These are phyloP conservation scores for Brassica incana DNA, from an alignment of 345 rosid species.

Conservation along the genomic window DNA sequence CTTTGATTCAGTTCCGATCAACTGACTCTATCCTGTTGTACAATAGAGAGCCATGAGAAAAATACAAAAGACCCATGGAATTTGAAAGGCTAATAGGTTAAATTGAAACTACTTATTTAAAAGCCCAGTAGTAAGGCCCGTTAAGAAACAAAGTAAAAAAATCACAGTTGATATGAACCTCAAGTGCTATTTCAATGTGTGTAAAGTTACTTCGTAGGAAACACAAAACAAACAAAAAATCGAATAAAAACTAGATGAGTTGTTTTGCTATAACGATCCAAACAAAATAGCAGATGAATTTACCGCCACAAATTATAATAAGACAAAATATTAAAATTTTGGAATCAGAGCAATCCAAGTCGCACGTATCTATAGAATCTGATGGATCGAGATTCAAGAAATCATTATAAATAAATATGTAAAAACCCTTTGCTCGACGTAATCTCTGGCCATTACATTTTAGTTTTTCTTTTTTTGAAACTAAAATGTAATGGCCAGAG, in stretches of 20 bases:
- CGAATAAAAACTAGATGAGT: neutral
- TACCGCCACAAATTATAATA: slow-evolving; percentile 2
- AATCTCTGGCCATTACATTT: slow-evolving; percentile 23
- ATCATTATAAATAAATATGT: neutral
- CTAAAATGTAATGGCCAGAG: too few relatives aligned
- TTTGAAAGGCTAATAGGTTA: neutral
- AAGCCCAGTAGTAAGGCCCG: neutral
- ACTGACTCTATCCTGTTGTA: neutral
- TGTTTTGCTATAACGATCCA: slow-evolving; percentile 5
- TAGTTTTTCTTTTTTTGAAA: too few relatives aligned
- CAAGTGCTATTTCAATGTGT: slow-evolving; percentile 7
- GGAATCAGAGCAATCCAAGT: slow-evolving; percentile 25
- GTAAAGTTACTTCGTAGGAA: neutral
- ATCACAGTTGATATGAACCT: neutral
- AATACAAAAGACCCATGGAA: neutral
- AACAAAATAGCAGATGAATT: neutral
- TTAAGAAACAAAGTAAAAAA: neutral
- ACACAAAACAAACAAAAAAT: neutral
- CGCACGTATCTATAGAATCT: slow-evolving; percentile 26
- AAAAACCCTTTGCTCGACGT: slow-evolving; percentile 36
- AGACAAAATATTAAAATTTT: neutral
- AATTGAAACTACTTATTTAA: neutral
- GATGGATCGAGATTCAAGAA: slow-evolving; percentile 35
- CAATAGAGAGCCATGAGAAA: neutral
- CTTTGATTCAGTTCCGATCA: neutral